phyloP scores from a whole-genome alignment of 139 green algal species.

The Chlamydomonas schloesseri region DNA sequence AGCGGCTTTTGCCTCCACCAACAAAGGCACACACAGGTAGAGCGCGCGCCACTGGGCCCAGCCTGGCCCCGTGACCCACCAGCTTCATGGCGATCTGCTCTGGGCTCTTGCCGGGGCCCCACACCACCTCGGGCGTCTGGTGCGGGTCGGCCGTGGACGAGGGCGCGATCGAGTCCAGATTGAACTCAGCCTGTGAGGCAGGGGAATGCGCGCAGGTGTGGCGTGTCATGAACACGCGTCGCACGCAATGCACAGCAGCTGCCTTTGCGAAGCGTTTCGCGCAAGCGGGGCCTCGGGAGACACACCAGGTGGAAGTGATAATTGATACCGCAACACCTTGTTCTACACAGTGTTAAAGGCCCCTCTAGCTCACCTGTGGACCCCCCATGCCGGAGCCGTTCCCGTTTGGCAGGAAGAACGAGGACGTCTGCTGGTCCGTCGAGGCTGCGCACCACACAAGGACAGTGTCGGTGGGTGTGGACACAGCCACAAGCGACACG shows the following conservation, averaged over 20 bases:
- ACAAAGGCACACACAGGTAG: no score
- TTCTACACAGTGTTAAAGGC: not conserved
- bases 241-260: not conserved
- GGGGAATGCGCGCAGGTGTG: no score
- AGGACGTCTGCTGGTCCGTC: not conserved
- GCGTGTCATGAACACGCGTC: no score
- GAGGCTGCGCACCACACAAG: not conserved
- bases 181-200: constrained; percentile 33
- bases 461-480: no score
- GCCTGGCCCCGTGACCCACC: not conserved
- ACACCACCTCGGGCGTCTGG: constrained; percentile 47
- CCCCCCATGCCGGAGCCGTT: not conserved
- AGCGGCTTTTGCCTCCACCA: no score
- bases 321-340: no score
- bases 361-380: not conserved
- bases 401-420: not conserved
- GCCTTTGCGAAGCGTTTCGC: no score
- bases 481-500: no score
- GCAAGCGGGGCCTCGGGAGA: no score
- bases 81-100: constrained; percentile 48
- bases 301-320: no score
- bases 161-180: constrained; percentile 8
- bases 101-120: constrained; percentile 41
- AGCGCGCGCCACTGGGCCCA: no score
- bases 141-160: not conserved